Conservation (phyloP, 306 rosid genomes). For the Medicago arabica region DNA sequence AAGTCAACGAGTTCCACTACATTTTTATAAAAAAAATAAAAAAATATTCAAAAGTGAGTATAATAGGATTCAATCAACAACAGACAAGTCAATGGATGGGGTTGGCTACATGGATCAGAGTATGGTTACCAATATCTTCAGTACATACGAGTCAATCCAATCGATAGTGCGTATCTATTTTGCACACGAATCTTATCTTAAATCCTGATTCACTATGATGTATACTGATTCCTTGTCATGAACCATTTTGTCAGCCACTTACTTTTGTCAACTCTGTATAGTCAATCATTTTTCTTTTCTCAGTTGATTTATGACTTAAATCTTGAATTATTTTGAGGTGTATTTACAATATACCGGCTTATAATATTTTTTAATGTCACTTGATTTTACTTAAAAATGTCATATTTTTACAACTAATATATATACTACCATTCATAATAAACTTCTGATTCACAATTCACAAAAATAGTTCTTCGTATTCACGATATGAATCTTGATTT, state of each 20-base stretch:
- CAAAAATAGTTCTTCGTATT: not conserved
- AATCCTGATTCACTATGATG: not conserved
- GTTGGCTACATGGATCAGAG: not conserved
- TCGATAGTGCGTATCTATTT: not conserved
- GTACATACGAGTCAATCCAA: not conserved
- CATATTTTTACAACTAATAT: not conserved
- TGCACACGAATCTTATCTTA: not conserved
- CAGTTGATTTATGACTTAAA: not conserved
- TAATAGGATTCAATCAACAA: slow-evolving; percentile 10
- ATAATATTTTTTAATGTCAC: not conserved
- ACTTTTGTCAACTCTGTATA: not conserved
- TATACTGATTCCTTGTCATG: not conserved
- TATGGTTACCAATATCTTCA: not conserved
- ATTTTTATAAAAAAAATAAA: not conserved
- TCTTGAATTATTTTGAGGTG: too few relatives aligned
- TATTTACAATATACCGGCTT: not conserved
- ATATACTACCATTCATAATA: too few relatives aligned
- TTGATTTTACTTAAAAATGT: too few relatives aligned
- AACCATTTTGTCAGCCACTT: not conserved
- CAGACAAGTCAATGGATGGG: not conserved
- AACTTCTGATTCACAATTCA: not conserved
- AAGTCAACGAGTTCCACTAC: slow-evolving; percentile 4
- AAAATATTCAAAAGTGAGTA: not conserved
- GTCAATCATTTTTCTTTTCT: too few relatives aligned
- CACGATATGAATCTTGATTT: not conserved